Base-by-base conservation (phyloP, 1,284 basidiomycete species). In the Rhodotorula sp. region DNA sequence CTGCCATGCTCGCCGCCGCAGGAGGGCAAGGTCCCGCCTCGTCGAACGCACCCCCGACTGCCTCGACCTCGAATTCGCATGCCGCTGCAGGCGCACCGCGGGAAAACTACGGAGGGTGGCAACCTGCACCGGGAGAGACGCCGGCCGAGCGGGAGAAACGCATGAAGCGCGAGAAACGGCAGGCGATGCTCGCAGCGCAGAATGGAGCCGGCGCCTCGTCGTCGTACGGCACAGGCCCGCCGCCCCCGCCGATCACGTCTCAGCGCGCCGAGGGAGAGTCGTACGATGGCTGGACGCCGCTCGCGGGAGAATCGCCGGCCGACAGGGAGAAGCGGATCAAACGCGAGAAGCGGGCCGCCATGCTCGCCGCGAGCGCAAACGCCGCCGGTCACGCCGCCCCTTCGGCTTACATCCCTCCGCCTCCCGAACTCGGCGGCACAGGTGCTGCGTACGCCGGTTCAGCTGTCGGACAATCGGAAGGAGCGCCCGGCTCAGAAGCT, bases 291-390 rank as follows among this genome's bases (percentile, higher is more conserved):
- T 75, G 73, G 73, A 51, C 63, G 23, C 71, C 73, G 0, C 63
- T 61, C 6, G 63, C 67, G 31, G 64, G 61, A 16, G 73, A 75
- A 52, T 67, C 63, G 14, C 73, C 73, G 23, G 68, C 68, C 1
- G 71, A 75, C 34, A 31, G 73, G 21, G 73, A 75, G 62, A 75
- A 75, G 67, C 62, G 73, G 21, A 68, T 72, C 57, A 75, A 75
- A 62, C 48, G 68, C 46, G 73, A 75, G 68, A 75, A 75, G 56
- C 68, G 73, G 6, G 66, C 67, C 3, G 68, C 71, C 8, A 64
- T 62, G 51, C 58, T 73, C n/a, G 69, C 69, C 39, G 57, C 59
- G 26, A 58, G 56, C n/a, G 57, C 43, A 14, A 49, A 47, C 39
- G 31, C 49, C 23, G 16, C 47, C 34, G 29, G 43, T 14, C 54